phyloP scores from a whole-genome alignment of 768 basidiomycete species.

The Boletus insuetus region DNA sequence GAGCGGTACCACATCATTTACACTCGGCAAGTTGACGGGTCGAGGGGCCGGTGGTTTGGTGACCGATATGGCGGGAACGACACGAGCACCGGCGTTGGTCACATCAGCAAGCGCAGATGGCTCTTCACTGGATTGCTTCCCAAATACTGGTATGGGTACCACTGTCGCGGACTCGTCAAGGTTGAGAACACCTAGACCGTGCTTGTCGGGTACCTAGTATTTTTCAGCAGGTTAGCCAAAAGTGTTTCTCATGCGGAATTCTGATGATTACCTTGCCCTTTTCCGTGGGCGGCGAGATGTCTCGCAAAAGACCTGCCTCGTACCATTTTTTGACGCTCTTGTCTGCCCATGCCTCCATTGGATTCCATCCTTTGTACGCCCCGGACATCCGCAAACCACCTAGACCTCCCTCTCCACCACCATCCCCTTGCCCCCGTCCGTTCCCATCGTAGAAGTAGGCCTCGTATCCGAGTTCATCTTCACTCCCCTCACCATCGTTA shows the following conservation, averaged over 20 bases:
- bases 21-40: conserved; percentile 68
- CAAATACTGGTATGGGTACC: conserved; percentile 62
- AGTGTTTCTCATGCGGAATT: neutral
- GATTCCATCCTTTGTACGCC: conserved; percentile 89
- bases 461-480: conserved; percentile 84
- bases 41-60: conserved; percentile 70
- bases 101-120: conserved; percentile 23
- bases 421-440: conserved; percentile 75
- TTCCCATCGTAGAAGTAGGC: conserved; percentile 83
- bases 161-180: conserved; percentile 48
- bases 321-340: conserved; percentile 85
- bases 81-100: conserved; percentile 17
- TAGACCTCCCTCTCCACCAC: conserved; percentile 68
- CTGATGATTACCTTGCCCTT: conserved; percentile 47
- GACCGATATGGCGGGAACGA: conserved; percentile 56
- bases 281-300: conserved; percentile 38
- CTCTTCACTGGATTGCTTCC: conserved; percentile 26
- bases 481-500: conserved; percentile 67
- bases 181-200: conserved; percentile 42
- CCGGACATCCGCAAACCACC: conserved; percentile 75
- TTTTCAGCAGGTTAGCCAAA: conserved; percentile 15
- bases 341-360: conserved; percentile 93
- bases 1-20: conserved; percentile 50
- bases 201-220: conserved; percentile 41
- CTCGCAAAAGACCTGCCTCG: conserved; percentile 67